Percentiles rank a stretch among this genome's conserved stretches.
Conservation (phyloP, 768 basidiomycete species). For the Trametes punicea region DNA sequence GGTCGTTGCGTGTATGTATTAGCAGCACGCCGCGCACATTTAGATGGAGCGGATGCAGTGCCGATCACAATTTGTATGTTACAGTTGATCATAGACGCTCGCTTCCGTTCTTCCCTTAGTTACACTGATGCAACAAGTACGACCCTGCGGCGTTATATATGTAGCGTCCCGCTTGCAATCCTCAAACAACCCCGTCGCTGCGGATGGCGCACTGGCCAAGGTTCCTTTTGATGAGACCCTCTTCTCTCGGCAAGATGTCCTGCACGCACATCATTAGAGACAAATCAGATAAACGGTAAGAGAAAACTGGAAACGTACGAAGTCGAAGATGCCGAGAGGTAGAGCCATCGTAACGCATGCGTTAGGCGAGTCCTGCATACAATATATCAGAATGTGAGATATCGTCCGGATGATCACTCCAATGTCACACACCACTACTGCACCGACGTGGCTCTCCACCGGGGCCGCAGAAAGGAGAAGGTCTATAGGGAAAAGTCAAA, state of each 20-base stretch:
- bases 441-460: constrained; percentile 67
- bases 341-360: constrained; percentile 73
- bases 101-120: too few species aligned
- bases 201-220: constrained; percentile 67
- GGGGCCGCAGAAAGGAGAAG: constrained; percentile 68
- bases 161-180: too few species aligned
- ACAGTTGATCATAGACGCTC: too few species aligned
- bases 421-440: constrained; percentile 52
- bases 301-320: constrained; percentile 38
- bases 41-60: too few species aligned
- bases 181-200: constrained; percentile 54
- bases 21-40: too few species aligned
- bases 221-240: constrained; percentile 55
- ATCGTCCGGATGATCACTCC: neutral
- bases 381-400: neutral
- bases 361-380: constrained; percentile 68
- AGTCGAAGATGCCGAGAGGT: constrained; percentile 75
- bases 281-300: neutral
- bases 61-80: too few species aligned
- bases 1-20: too few species aligned
- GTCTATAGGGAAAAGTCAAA: constrained; percentile 36
- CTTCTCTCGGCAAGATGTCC: constrained; percentile 66
- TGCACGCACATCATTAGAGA: constrained; percentile 26
- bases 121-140: too few species aligned
- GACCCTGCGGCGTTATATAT: neutral